Base-by-base conservation (phyloP, 1,284 basidiomycete genomes). In the Tilletia setariae region DNA sequence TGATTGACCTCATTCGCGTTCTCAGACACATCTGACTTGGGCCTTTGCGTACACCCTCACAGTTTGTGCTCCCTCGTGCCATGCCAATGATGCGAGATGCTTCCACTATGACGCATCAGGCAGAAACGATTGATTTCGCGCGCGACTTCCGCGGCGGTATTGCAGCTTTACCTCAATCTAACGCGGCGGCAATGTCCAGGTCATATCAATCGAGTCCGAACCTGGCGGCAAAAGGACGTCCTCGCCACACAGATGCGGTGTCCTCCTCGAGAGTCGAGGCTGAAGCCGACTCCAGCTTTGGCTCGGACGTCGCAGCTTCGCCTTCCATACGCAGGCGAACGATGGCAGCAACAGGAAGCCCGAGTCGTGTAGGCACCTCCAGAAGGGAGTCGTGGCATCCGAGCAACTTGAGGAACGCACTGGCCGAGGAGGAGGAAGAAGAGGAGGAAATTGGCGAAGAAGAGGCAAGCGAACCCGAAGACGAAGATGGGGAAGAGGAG, bases 71-170 rank as follows among this genome's bases (percentile, higher is more conserved):
- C 19, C 40, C 62, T 21, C 62, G 42, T 28, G 62, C 62, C 23
- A 63, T 63, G 62, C 62, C 62, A 3, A 46, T 44, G 43, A 46
- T 63, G 62, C n/a, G 62, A 19, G 40, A 63, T 42, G 62, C 62
- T 21, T 63, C 42, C 19, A 46, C 43, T 19, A 63, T 63, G 62
- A 63, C 62, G 62, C 16, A 46, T n/a, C n/a, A 63, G 23, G 62
- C 62, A 19, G 62, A 63, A n/a, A 63, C 43, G 6, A 19, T 44
- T 21, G 62, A 61, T 30, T 15, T 40, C 7, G 28, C 28, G 16
- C 25, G 32, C 4, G 25, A 61, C 4, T 35, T 61, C 56, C 30
- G 28, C 3, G 56, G 32, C 2, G 56, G 56, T 1, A 35, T 61
- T 21, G 28, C n/a, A 28, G 51, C 21, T 56, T 56, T 25, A 19